Percentiles rank a stretch among this genome's conserved stretches.
Evolutionary conservation across 805 yeast genomes (phyloP).

Genomic region (Clavispora carvajalis): DNA sequence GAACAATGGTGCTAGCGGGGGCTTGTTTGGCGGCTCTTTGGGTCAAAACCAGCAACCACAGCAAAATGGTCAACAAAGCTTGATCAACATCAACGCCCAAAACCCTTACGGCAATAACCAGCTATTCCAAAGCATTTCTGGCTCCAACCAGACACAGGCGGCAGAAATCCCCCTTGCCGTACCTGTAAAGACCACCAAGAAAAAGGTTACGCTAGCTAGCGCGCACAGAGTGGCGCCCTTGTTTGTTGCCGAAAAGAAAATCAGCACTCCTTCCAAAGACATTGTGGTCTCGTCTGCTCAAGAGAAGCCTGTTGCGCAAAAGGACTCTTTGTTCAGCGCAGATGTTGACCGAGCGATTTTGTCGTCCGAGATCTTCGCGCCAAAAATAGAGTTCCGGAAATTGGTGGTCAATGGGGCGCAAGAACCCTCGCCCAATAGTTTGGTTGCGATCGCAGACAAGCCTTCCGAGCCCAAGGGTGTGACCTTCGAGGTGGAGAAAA

Average conservation of each 20-base stretch:
- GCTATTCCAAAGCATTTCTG: slow-evolving; percentile 47
- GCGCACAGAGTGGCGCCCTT: slow-evolving; percentile 62
- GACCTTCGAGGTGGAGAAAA: slow-evolving; percentile 22
- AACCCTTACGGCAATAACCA: slow-evolving; percentile 81
- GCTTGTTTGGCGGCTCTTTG: slow-evolving; percentile 25
- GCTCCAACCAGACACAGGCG: slow-evolving; percentile 27
- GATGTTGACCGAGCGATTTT: slow-evolving; percentile 64
- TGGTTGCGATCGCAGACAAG: slow-evolving; percentile 2
- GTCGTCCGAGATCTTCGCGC: slow-evolving; percentile 67
- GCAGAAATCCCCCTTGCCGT: slow-evolving; percentile 16
- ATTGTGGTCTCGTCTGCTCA: neutral
- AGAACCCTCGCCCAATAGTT: slow-evolving; percentile 1
- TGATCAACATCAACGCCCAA: slow-evolving; percentile 27
- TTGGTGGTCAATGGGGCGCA: slow-evolving; percentile 41
- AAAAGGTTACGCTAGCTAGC: slow-evolving; percentile 49
- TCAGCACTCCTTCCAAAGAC: neutral
- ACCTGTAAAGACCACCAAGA: slow-evolving; percentile 32
- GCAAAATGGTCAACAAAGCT: slow-evolving; percentile 8
- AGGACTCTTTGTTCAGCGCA: slow-evolving; percentile 18
- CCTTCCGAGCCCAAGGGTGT: slow-evolving; percentile 24
- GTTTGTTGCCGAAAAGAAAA: slow-evolving; percentile 21
- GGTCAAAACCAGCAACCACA: slow-evolving; percentile 19
- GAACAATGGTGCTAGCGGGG: slow-evolving; percentile 8
- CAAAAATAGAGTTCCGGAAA: slow-evolving; percentile 49
- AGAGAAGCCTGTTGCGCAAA: neutral